These are phyloP conservation scores for Apophysomyces ossiformis DNA, from an alignment of 371 early-diverging fungal species.

Conservation along the genomic window DNA sequence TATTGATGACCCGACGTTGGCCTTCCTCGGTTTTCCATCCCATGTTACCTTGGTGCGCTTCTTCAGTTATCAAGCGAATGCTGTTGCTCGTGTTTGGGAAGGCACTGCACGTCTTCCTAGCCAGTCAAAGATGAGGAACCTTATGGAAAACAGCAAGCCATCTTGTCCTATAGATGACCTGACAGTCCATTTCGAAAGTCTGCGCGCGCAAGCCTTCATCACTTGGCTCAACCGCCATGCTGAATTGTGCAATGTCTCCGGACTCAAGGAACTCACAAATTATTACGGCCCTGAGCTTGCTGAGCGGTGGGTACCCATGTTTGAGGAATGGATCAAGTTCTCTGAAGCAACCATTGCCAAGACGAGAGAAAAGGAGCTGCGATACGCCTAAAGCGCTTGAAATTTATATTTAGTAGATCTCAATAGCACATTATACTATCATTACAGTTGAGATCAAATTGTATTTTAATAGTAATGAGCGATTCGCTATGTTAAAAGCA, in stretches of 20 bases:
- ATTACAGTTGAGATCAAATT: too few relatives aligned
- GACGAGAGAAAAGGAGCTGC: too few relatives aligned
- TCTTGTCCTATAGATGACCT: conserved; percentile 19
- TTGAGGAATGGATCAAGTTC: too few relatives aligned
- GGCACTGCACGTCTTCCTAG: conserved; percentile 35
- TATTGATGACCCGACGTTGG: conserved; percentile 42
- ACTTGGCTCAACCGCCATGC: conserved; percentile 47
- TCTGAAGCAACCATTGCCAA: too few relatives aligned
- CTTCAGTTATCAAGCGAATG: conserved; percentile 40
- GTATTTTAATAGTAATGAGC: too few relatives aligned
- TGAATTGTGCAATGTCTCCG: background rate
- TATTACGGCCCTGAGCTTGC: background rate
- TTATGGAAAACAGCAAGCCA: conserved; percentile 15
- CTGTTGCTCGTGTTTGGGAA: conserved; percentile 45
- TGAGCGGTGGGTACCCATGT: too few relatives aligned
- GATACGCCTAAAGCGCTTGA: too few relatives aligned
- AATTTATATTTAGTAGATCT: too few relatives aligned
- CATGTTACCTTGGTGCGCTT: conserved; percentile 23
- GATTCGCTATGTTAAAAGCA: too few relatives aligned
- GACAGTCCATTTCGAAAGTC: conserved; percentile 12
- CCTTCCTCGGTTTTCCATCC: conserved; percentile 35
- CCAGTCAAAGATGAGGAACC: conserved; percentile 24
- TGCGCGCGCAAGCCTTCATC: conserved; percentile 21
- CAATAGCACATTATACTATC: too few relatives aligned
- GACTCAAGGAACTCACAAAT: background rate